Conservation (phyloP, 176 grass and related monocot genomes). For the Bromus sterilis region DNA sequence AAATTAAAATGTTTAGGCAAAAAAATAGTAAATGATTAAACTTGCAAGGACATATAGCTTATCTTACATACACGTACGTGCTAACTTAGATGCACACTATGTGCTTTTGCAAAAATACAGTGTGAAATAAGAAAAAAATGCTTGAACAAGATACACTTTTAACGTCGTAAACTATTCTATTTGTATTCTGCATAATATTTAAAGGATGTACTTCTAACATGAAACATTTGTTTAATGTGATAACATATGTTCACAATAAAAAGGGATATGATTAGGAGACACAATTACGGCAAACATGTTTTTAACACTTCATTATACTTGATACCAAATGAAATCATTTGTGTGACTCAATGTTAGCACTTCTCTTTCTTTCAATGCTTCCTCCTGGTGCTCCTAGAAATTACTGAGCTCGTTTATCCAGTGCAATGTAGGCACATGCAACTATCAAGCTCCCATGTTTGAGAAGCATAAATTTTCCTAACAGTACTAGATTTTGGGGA, state of each 20-base stretch:
- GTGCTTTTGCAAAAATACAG: background rate
- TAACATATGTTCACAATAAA: background rate
- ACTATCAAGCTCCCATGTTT: background rate
- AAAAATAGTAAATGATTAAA: background rate
- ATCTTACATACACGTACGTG: background rate
- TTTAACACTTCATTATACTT: background rate
- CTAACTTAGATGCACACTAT: constrained; percentile 1
- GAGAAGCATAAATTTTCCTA: background rate
- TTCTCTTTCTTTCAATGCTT: background rate
- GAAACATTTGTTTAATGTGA: background rate
- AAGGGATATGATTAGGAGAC: background rate
- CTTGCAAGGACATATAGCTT: background rate
- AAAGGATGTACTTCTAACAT: background rate
- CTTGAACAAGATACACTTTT: background rate
- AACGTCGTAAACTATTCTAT: background rate
- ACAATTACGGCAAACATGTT: background rate
- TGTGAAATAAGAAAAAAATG: background rate
- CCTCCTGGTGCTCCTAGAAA: background rate
- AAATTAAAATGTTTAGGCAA: constrained; percentile 19
- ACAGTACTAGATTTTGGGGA: background rate
- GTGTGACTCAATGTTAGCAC: background rate
- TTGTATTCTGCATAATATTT: background rate
- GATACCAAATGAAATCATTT: background rate
- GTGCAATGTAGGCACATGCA: background rate
- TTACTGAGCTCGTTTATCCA: background rate